These are phyloP conservation scores for Rhexocercosporidium sp. DNA, from an alignment of 2,329 filamentous ascomycete genomes.

Conservation along the genomic window DNA sequence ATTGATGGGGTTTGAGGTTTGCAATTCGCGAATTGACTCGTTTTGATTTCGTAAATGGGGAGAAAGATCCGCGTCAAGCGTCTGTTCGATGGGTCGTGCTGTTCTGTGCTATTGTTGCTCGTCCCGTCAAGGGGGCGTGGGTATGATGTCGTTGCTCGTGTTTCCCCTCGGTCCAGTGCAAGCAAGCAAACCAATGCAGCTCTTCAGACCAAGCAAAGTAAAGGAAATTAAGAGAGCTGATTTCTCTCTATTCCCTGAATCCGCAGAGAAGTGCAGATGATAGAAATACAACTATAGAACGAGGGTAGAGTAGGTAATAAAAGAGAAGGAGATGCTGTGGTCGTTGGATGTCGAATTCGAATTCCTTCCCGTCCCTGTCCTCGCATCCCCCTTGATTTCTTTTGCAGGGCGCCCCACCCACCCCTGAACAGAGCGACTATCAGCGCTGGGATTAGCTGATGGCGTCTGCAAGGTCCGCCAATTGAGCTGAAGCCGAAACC, in stretches of 20 bases:
- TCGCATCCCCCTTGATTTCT: conserved; percentile 1
- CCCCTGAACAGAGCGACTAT: background rate
- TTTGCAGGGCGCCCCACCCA: background rate
- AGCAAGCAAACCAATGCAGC: conserved; percentile 2
- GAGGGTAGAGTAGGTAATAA: background rate
- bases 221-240: background rate
- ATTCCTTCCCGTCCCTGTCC: background rate
- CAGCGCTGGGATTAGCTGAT: background rate
- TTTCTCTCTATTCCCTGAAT: background rate
- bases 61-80: conserved; percentile 2
- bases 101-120: background rate
- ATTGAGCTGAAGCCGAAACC: background rate
- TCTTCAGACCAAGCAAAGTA: background rate
- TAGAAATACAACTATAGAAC: background rate
- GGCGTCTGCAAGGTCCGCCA: conserved; percentile 8
- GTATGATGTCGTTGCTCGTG: conserved; percentile 11
- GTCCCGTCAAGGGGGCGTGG: background rate
- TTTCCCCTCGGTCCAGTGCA: conserved; percentile 2
- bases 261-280: background rate
- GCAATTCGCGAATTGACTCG: background rate
- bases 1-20: background rate
- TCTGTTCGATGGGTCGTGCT: background rate
- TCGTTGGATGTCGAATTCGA: background rate
- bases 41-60: background rate
- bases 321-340: background rate